Conservation (phyloP, 768 basidiomycete genomes). For the Russula emetica region DNA sequence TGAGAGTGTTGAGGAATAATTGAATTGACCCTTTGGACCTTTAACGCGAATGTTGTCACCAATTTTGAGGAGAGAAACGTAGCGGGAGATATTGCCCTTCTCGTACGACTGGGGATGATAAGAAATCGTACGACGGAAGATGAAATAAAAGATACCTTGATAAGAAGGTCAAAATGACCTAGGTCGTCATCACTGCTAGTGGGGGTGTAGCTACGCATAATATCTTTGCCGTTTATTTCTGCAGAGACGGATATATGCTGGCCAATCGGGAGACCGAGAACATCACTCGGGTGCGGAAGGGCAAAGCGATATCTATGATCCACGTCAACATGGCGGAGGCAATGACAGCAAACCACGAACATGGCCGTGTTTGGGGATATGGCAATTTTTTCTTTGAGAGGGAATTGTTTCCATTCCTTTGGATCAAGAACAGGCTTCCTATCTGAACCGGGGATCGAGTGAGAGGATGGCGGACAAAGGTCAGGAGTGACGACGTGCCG, state of each 20-base stretch:
- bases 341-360: slow-evolving; percentile 43
- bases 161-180: slow-evolving; percentile 92
- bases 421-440: slow-evolving; percentile 71
- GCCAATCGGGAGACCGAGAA: slow-evolving; percentile 91
- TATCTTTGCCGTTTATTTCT: slow-evolving; percentile 84
- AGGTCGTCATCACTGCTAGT: slow-evolving; percentile 89
- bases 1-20: slow-evolving; percentile 69
- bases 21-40: slow-evolving; percentile 95
- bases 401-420: slow-evolving; percentile 74
- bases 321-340: slow-evolving; percentile 9
- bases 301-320: slow-evolving; percentile 81
- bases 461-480: not conserved
- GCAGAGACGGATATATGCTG: slow-evolving; percentile 94
- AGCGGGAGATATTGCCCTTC: slow-evolving; percentile 92
- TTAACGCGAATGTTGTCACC: slow-evolving; percentile 89
- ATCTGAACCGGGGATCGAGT: slow-evolving; percentile 38
- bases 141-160: slow-evolving; percentile 62
- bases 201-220: slow-evolving; percentile 93
- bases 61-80: slow-evolving; percentile 74
- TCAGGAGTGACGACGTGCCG: slow-evolving; percentile 35
- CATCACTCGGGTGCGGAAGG: slow-evolving; percentile 65
- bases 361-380: slow-evolving; percentile 95
- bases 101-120: slow-evolving; percentile 71
- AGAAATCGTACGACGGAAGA: not conserved
- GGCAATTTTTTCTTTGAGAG: slow-evolving; percentile 72